These are phyloP conservation scores for Chlamydomonas sp. DNA, from an alignment of 139 green algal genomes.

Conservation along the genomic window DNA sequence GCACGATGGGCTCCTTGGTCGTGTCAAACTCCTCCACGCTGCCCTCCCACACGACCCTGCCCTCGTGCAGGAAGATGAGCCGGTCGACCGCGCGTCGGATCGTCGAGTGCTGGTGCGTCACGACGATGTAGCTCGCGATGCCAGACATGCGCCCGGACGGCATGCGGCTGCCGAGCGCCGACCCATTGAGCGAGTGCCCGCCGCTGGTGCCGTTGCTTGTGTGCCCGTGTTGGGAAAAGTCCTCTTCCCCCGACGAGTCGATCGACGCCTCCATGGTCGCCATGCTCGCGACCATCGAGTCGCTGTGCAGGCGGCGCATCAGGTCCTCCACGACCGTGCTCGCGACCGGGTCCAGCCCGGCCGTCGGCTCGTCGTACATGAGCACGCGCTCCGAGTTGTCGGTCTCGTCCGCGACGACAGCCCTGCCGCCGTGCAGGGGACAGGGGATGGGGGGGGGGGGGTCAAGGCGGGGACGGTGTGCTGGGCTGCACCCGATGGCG, in stretches of 20 bases:
- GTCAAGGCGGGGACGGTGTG: no score
- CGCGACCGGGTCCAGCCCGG: constrained; percentile 93
- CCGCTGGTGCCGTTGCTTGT: constrained; percentile 20
- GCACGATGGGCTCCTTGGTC: constrained; percentile 85
- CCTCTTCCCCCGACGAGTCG: no score
- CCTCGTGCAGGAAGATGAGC: constrained; percentile 94
- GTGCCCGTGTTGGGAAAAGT: background rate
- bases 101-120: constrained; percentile 97
- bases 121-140: constrained; percentile 92
- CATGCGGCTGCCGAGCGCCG: no score
- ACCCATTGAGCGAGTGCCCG: no score
- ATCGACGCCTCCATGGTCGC: background rate
- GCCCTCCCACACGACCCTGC: constrained; percentile 94
- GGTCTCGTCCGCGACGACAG: constrained; percentile 29
- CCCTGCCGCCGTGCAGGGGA: no score
- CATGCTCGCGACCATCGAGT: constrained; percentile 3
- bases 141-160: constrained; percentile 30
- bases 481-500: no score
- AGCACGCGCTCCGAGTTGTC: constrained; percentile 65
- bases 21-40: constrained; percentile 84
- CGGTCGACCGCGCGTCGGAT: constrained; percentile 89
- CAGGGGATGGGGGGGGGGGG: no score
- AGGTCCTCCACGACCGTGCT: constrained; percentile 37
- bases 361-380: constrained; percentile 99
- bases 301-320: constrained; percentile 18